A percentile compares a stretch with the other conserved stretches of the same genome.
phyloP scores from a whole-genome alignment of 176 grass and related monocot genomes.

The Chrysopogon serrulatus region DNA sequence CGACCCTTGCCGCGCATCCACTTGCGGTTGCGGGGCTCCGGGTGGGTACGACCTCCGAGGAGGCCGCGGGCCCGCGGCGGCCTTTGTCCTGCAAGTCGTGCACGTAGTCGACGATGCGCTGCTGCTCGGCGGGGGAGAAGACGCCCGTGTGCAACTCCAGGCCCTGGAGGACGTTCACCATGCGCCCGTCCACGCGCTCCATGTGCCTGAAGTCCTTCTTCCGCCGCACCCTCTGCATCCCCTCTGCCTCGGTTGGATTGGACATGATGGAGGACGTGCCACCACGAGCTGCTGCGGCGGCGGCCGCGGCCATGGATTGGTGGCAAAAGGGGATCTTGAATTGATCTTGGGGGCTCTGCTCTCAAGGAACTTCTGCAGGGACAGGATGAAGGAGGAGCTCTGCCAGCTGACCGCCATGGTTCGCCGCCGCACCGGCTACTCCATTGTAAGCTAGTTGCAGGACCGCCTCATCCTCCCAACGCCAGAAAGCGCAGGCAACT shows the following conservation, averaged over 20 bases:
- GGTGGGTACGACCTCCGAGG: slow-evolving; percentile 51
- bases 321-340: too few relatives aligned
- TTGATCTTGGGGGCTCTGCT: too few relatives aligned
- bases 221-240: not conserved
- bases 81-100: slow-evolving; percentile 38
- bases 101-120: slow-evolving; percentile 33
- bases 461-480: too few relatives aligned
- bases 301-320: not conserved
- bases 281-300: too few relatives aligned
- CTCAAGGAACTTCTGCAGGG: too few relatives aligned
- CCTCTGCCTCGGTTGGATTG: not conserved
- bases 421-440: too few relatives aligned
- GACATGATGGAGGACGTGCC: too few relatives aligned
- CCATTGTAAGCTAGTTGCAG: too few relatives aligned
- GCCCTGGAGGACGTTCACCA: slow-evolving; percentile 41
- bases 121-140: slow-evolving; percentile 44
- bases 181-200: slow-evolving; percentile 40
- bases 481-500: too few relatives aligned
- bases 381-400: too few relatives aligned
- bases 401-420: too few relatives aligned
- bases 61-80: not conserved
- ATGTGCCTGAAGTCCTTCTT: slow-evolving; percentile 38
- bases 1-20: slow-evolving; percentile 83
- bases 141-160: slow-evolving; percentile 57
- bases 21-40: slow-evolving; percentile 59